Evolutionary conservation across 1,139 yeast genomes (phyloP), one percentile per base, ranked within the genome.

Genomic region (Sugiyamaella xylanicola): DNA sequence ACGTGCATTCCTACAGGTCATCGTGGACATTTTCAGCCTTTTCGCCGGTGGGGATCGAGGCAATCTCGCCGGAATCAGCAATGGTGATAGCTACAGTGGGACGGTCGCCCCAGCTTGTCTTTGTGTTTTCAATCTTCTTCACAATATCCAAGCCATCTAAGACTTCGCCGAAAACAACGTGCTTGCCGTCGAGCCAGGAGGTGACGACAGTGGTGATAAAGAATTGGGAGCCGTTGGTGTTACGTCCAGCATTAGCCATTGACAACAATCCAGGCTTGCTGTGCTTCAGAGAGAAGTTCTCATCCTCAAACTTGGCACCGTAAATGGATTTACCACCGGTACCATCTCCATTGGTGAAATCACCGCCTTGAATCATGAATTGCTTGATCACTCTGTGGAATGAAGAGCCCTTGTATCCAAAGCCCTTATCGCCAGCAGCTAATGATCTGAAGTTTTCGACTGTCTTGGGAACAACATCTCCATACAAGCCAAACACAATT

Each of bases 281-380:
- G 80, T 90, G 97, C 74, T 77, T 87, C 78, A 85, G 80, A 69
- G 75, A 62, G 72, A 91, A 91, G 84, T 89, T 90, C 79, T 91
- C 97, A 70, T 91, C 97, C 56, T 85, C 82, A 73, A 91, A 91
- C 76, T 84, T 87, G 70, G 78, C 80, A 66, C 97, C 97, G 79
- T 90, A 91, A 78, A 92, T 91, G 58, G 96, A 87, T 79, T 88
- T 88, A 73, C 97, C 97, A 72, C 97, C 97, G 67, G 95, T 87
- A 65, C 97, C 97, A 74, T 86, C 87, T 70, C 90, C 86, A 72
- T 86, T 80, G 74, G 96, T 90, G 79, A 91, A 90, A 76, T 91
- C 97, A 78, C 97, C 97, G 75, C 97, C 97, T 79, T 91, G 97
- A 74, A 91, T 82, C 97, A 91, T 91, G 78, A 91, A 91, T 69